These are phyloP conservation scores for Xylariales sp. DNA, from an alignment of 2,329 filamentous ascomycete genomes.

Conservation along the genomic window DNA sequence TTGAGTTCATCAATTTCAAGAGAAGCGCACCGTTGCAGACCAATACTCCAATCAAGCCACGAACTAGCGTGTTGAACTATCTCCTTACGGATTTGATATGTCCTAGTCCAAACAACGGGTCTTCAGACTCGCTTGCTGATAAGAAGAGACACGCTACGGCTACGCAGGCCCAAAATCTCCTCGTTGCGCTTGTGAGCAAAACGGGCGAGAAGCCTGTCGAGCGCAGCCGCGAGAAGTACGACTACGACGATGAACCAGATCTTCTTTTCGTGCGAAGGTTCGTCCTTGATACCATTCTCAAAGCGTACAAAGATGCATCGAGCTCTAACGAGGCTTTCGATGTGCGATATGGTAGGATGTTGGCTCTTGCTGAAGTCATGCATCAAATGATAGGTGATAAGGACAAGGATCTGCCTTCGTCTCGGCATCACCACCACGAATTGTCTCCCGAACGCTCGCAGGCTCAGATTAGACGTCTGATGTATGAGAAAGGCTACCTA, in stretches of 20 bases:
- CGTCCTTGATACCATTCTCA: constrained; percentile 87
- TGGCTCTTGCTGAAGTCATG: constrained; percentile 87
- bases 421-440: constrained; percentile 25
- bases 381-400: constrained; percentile 80
- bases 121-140: constrained; percentile 67
- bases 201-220: constrained; percentile 71
- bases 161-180: constrained; percentile 75
- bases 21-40: constrained; percentile 80
- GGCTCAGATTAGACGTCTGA: constrained; percentile 82
- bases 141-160: constrained; percentile 88
- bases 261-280: constrained; percentile 91
- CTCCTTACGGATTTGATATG: constrained; percentile 74
- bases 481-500: constrained; percentile 98
- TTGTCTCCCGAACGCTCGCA: constrained; percentile 54
- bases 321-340: constrained; percentile 76
- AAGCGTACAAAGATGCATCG: constrained; percentile 85
- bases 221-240: constrained; percentile 51
- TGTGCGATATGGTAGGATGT: constrained; percentile 78
- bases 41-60: constrained; percentile 87
- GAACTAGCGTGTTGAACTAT: constrained; percentile 90
- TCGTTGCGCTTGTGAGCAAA: constrained; percentile 83
- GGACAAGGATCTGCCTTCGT: constrained; percentile 51
- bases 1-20: constrained; percentile 99
- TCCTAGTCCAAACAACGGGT: constrained; percentile 56
- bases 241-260: constrained; percentile 73